Evolutionary conservation across 2,329 filamentous ascomycete species (phyloP), one percentile per base, ranked within the genome.

Genomic region (Penicillium sclerotigenum): DNA sequence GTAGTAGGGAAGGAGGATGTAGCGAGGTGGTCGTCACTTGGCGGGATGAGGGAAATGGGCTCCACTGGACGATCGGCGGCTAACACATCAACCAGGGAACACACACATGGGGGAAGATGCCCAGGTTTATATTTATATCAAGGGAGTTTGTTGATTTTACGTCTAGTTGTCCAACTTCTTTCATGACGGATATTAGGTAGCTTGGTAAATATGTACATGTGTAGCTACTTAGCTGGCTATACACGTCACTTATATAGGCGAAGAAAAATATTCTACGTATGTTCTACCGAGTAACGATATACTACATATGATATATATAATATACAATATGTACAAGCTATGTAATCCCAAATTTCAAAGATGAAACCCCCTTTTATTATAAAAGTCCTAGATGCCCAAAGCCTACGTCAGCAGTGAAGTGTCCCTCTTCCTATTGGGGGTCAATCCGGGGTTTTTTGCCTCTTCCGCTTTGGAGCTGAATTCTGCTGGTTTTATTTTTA

Each of bases 1-100:
- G 41, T 29, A 43, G 43, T 31, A 31, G 52, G 52, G 49, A 43
- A 57, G 42, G 57, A 52, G 28, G 55, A 57, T 50, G 56, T 58
- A 60, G 61, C 49, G 60, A 61, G 61, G 61, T 64, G 65, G 66
- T 65, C 62, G 66, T 67, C 66, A 68, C 62, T 63, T 60, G 66
- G 68, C 66, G 68, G 68, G 68, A 70, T 67, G 66, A 59, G 50
- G 52, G 60, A 60, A 56, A 59, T 52, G 53, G 59, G 66, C 67
- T 70, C 68, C 68, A 70, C 65, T 65, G 65, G 55, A 62, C 67
- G 70, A 72, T 72, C 69, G 59, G 68, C 69, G 62, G 67, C 63
- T 71, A 66, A 66, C 61, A 66, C 61, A 65, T 62, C 61, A 67
- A 63, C 66, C 57, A 63, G 58, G 59, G 61, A 59, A 61, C 55